Evolutionary conservation across 352 stramenopile species (phyloP).

Genomic region (Pythium chondricola): DNA sequence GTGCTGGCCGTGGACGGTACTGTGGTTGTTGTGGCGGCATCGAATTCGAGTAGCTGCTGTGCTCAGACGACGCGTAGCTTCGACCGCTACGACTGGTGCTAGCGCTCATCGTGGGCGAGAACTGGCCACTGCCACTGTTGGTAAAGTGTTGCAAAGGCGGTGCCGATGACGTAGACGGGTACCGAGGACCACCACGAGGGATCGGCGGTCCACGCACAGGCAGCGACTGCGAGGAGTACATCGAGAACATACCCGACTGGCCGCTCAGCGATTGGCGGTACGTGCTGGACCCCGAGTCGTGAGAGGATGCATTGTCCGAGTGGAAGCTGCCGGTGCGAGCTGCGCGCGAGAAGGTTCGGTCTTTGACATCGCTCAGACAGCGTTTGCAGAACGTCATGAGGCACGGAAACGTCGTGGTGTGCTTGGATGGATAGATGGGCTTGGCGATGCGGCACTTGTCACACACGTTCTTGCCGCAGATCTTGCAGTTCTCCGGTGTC

Average conservation of each 20-base stretch:
- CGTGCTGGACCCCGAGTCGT: constrained; percentile 9
- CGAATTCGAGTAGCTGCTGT: constrained; percentile 11
- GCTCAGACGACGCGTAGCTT: constrained; percentile 11
- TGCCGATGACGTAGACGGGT: too few species aligned
- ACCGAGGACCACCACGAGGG: too few species aligned
- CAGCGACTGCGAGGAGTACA: constrained; percentile 3
- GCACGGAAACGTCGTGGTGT: constrained; percentile 46
- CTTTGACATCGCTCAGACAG: constrained; percentile 17
- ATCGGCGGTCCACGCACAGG: not conserved
- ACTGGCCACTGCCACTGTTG: constrained; percentile 2
- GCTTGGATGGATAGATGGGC: constrained; percentile 42
- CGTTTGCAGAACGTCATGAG: constrained; percentile 44
- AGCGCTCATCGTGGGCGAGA: constrained; percentile 6
- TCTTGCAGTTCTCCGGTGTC: constrained; percentile 50
- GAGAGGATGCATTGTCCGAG: constrained; percentile 15
- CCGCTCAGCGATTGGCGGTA: constrained; percentile 13
- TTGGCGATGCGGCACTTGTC: constrained; percentile 55
- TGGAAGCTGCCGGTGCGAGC: constrained; percentile 5
- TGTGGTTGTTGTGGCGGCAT: too few species aligned
- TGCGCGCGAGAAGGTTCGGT: constrained; percentile 2
- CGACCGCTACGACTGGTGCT: constrained; percentile 1
- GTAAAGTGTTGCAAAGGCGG: constrained; percentile 13
- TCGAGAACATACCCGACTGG: constrained; percentile 1
- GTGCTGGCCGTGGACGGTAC: not conserved
- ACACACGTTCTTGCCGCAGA: constrained; percentile 64